Percentiles rank a stretch among this genome's conserved stretches.
phyloP scores from a whole-genome alignment of 1,284 basidiomycete species.

The Sutorius eximius region DNA sequence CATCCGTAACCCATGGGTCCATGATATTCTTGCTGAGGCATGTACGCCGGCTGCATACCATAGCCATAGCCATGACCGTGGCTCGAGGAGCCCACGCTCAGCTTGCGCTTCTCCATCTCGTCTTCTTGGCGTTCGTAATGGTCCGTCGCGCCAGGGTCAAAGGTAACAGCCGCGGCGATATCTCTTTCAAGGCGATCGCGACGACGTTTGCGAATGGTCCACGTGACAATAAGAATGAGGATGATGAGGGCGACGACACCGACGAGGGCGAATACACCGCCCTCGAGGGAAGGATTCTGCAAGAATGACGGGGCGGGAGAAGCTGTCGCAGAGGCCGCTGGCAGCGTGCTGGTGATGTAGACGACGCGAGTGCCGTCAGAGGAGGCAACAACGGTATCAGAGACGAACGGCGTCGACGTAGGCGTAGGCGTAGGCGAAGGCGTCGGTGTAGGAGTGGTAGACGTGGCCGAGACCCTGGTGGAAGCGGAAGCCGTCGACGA shows the following conservation, averaged over 20 bases:
- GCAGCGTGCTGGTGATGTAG: slow-evolving; percentile 29
- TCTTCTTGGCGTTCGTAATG: slow-evolving; percentile 31
- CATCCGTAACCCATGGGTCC: slow-evolving; percentile 20
- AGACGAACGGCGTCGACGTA: slow-evolving; percentile 1
- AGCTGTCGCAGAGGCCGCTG: slow-evolving; percentile 21
- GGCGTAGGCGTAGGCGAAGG: slow-evolving; percentile 5
- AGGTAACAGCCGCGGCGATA: slow-evolving; percentile 50
- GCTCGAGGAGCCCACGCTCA: slow-evolving; percentile 39
- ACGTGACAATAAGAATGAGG: slow-evolving; percentile 46
- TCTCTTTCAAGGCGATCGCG: slow-evolving; percentile 43
- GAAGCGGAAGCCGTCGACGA: slow-evolving; percentile 8
- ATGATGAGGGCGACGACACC: slow-evolving; percentile 52
- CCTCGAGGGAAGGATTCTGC: slow-evolving; percentile 59
- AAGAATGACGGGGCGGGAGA: slow-evolving; percentile 47
- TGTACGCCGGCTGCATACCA: slow-evolving; percentile 20
- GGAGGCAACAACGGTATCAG: slow-evolving; percentile 16
- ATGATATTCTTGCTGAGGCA: slow-evolving; percentile 21
- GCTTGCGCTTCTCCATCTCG: slow-evolving; percentile 37
- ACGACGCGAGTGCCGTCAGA: slow-evolving; percentile 26
- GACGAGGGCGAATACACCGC: slow-evolving; percentile 55
- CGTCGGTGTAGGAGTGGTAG: slow-evolving; percentile 7
- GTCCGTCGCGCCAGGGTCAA: slow-evolving; percentile 45
- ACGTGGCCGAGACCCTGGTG: not conserved
- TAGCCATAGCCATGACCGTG: slow-evolving; percentile 26
- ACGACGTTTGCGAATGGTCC: slow-evolving; percentile 50